Evolutionary conservation across 352 stramenopile species (phyloP), one percentile per base, ranked within the genome.

Genomic region (Globisporangium lucens): DNA sequence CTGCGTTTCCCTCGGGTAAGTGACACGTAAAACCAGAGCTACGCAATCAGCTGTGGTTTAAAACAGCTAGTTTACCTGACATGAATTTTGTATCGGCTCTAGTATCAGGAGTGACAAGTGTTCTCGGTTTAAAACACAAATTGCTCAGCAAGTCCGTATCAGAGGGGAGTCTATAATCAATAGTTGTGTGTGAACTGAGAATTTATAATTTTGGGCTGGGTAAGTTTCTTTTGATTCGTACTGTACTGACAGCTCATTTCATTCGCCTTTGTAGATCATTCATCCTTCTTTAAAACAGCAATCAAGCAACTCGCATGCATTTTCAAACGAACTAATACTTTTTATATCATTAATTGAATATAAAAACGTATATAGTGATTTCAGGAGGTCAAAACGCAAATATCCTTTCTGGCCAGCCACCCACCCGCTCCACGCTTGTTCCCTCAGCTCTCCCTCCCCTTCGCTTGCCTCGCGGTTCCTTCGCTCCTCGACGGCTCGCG

Each of bases 101-200:
- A 24, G 24, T 24, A 24, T 24, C 24, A 24, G 24, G 24, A 24
- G 24, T 24, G 0, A 24, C 24, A 24, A 24, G 0, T 24, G 24
- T 24, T 24, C 24, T 24, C 24, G 24, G 24, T 63, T 71, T 67
- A 67, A 63, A 71, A 71, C 66, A 58, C 2, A 22, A 13, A 3
- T 7, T 12, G 6, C 15, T 4, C 15, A 22, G 41, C 15, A 15
- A 49, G 43, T 51, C 43, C 43, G 43, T 51, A 22, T 51, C 43
- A 24, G 43, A 51, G 24, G 43, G 43, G 17, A 24, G 43, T 13
- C 8, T 51, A 17, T 51, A 51, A 51, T 51, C 17, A 24, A 8
- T 1, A 10, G 43, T 22, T 22, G 15, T 22, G 43, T 51, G 43
- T 51, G 43, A 51, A 22, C 15, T 51, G 43, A 7, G 17, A 38